Evolutionary conservation across 306 rosid genomes (phyloP).

Genomic region (Fragaria ananassa): DNA sequence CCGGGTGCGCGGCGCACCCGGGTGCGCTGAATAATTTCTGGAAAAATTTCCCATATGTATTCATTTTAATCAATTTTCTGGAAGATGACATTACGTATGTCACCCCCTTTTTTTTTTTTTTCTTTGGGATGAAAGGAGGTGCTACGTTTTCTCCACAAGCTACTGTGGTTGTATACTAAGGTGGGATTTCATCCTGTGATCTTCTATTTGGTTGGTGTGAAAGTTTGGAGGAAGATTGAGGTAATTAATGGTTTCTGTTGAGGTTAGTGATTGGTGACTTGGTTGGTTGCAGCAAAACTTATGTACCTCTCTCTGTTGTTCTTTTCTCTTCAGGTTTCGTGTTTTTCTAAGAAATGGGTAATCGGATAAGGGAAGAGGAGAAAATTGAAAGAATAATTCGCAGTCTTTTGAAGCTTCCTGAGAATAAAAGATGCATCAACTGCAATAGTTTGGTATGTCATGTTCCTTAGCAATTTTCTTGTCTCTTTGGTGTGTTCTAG

Average conservation of each 20-base stretch:
- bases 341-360: conserved; percentile 46
- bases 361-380: conserved; percentile 62
- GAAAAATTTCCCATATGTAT: background rate
- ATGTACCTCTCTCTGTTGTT: background rate
- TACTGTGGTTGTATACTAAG: background rate
- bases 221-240: background rate
- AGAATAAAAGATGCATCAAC: conserved; percentile 79
- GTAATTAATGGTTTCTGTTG: background rate
- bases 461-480: background rate
- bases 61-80: background rate
- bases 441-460: conserved; percentile 75
- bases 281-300: background rate
- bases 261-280: background rate
- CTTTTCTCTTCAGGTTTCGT: conserved; percentile 13
- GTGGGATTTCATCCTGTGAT: background rate
- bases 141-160: background rate
- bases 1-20: too few relatives aligned
- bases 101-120: background rate
- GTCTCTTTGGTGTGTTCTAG: background rate
- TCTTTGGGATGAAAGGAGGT: background rate
- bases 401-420: conserved; percentile 64
- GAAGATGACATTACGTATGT: background rate
- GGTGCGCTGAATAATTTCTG: too few relatives aligned
- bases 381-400: conserved; percentile 60
- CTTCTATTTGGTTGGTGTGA: background rate